Percentiles rank a stretch among this genome's conserved stretches.
Evolutionary conservation across 75 land plant species (phyloP).

Genomic region (Pinus tabuliformis): DNA sequence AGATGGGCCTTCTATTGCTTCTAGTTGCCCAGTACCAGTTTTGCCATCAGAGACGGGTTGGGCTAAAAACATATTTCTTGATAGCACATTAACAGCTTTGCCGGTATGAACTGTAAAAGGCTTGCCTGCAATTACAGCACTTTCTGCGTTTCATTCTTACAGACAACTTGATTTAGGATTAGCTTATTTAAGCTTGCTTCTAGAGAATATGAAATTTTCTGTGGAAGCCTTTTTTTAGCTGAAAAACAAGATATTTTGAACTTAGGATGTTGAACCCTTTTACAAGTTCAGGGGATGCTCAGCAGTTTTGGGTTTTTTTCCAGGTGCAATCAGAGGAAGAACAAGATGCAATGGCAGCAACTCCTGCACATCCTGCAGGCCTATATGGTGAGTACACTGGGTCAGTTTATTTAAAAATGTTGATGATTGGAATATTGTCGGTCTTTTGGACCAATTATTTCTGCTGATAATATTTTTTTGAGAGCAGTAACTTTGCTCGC

Average conservation of each 20-base stretch:
- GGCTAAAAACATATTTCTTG: slow-evolving; percentile 14
- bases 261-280: background rate
- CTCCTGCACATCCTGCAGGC: slow-evolving; percentile 85
- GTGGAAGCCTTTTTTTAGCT: background rate
- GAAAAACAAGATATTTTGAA: background rate
- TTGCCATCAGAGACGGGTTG: slow-evolving; percentile 26
- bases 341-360: slow-evolving; percentile 74
- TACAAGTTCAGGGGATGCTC: background rate
- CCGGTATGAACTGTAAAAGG: slow-evolving; percentile 30
- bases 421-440: background rate
- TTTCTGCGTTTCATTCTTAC: background rate
- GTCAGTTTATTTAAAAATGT: background rate
- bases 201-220: background rate
- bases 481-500: background rate
- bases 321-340: slow-evolving; percentile 81
- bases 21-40: slow-evolving; percentile 38
- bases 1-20: slow-evolving; percentile 19
- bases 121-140: background rate
- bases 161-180: background rate
- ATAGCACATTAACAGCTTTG: slow-evolving; percentile 34
- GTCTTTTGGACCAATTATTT: background rate
- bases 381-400: slow-evolving; percentile 48
- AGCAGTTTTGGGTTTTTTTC: background rate
- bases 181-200: background rate
- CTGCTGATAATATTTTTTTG: background rate